These are phyloP conservation scores for Cyclostephanos invisitatus DNA, from an alignment of 108 stramenopile genomes.

Conservation along the genomic window DNA sequence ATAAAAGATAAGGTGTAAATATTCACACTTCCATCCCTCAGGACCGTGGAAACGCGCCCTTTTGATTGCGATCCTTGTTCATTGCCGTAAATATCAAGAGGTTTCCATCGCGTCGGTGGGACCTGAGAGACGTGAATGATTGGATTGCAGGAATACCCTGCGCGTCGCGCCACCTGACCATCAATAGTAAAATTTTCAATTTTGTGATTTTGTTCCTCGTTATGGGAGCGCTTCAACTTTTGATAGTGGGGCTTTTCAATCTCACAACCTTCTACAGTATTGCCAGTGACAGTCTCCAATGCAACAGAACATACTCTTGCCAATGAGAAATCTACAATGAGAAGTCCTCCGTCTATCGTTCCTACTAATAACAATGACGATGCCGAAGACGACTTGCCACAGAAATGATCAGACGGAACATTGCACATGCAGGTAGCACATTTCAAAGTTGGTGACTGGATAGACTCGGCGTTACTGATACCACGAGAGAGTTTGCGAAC, in stretches of 20 bases:
- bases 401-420: conserved; percentile 20
- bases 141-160: conserved; percentile 7
- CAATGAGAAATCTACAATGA: conserved; percentile 29
- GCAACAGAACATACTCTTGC: conserved; percentile 21
- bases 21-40: conserved; percentile 33
- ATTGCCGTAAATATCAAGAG: conserved; percentile 44
- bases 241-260: background rate
- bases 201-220: conserved; percentile 4
- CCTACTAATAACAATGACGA: conserved; percentile 31
- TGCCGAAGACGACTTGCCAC: conserved; percentile 26
- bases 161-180: background rate
- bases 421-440: conserved; percentile 46
- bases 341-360: conserved; percentile 34
- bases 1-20: conserved; percentile 29
- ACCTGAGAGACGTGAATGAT: conserved; percentile 39
- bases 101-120: conserved; percentile 40
- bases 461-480: background rate
- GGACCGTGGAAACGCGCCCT: conserved; percentile 31
- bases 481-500: conserved; percentile 13
- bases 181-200: background rate
- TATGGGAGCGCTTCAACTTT: background rate
- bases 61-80: conserved; percentile 40
- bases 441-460: conserved; percentile 19
- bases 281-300: background rate
- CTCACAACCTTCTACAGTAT: background rate